Evolutionary conservation across 257 asterid species (phyloP), one percentile per base, ranked within the genome.

Genomic region (Nicotiana otophora): DNA sequence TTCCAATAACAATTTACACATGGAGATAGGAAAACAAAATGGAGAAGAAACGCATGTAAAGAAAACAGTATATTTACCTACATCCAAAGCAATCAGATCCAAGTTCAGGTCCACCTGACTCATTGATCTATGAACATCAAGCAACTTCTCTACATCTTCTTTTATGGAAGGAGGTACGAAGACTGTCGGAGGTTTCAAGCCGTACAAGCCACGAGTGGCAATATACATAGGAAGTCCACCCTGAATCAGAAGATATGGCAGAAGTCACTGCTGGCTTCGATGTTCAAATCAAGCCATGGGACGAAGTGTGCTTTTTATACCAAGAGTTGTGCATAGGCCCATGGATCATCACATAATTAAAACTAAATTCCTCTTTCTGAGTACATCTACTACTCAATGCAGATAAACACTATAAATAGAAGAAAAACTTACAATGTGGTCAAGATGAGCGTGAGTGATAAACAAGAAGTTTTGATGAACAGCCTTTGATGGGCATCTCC

Each of bases 211-310:
- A 72, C 99, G 98, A 61, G 98, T 94, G 34, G 97, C 99, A 58
- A 94, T 87, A 81, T 96, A 96, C 98, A 94, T 94, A 1, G 99
- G 99, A 78, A 96, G 95, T 84, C 99, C 99, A 84, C 99, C 99
- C 99, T 96, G 92, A 84, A 84, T 70, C 86, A 85, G 81, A 57
- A 82, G 16, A 80, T 75, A 79, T 14, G 77, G 65, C 63, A 62
- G 63, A 85, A 85, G 23, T 11, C 82, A 86, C 42, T 48, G 19
- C 51, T 14, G 55, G 61, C 31, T 33, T 77, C 82, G 7, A 79
- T 80, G 54, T 78, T 70, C 81, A 80, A 46, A 34, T 48, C 42
- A 74, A 74, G 8, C 62, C 62, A 74, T 48, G 58, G 31, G 39
- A 72, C 11, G 17, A 42, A 14, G 1, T 46, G 9, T 48, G 80